phyloP scores from a whole-genome alignment of 2,329 filamentous ascomycete genomes.

The Monascus ruber region DNA sequence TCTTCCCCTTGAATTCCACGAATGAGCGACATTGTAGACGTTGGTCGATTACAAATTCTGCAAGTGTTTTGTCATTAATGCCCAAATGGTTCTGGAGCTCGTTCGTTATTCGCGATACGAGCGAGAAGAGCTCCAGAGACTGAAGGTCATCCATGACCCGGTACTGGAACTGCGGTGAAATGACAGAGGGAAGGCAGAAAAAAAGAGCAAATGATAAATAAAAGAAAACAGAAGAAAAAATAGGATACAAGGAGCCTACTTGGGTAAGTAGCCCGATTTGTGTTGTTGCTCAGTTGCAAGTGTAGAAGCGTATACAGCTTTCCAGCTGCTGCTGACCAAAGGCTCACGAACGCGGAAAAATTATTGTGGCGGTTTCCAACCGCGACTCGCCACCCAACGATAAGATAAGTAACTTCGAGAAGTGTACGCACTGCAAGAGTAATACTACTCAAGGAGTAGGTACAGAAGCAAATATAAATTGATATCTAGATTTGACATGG shows the following conservation, averaged over 20 bases:
- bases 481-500: no score
- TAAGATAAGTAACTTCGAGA: constrained; percentile 17
- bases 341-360: constrained; percentile 21
- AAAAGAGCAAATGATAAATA: not conserved
- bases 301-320: no score
- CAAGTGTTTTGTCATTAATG: constrained; percentile 84
- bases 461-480: no score
- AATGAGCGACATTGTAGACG: constrained; percentile 63
- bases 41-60: constrained; percentile 91
- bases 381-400: constrained; percentile 16
- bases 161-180: not conserved
- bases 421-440: no score
- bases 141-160: constrained; percentile 73
- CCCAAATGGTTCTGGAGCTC: constrained; percentile 92
- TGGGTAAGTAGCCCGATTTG: no score
- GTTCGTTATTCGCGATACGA: constrained; percentile 87
- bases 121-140: constrained; percentile 81
- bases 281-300: no score
- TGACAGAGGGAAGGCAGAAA: constrained; percentile 1
- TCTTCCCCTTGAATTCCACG: constrained; percentile 61
- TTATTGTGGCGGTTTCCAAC: constrained; percentile 18
- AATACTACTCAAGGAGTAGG: no score
- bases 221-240: not conserved
- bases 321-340: not conserved
- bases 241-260: not conserved